Conservation (phyloP, 169 alveolate species). For the Eimeria praecox region DNA sequence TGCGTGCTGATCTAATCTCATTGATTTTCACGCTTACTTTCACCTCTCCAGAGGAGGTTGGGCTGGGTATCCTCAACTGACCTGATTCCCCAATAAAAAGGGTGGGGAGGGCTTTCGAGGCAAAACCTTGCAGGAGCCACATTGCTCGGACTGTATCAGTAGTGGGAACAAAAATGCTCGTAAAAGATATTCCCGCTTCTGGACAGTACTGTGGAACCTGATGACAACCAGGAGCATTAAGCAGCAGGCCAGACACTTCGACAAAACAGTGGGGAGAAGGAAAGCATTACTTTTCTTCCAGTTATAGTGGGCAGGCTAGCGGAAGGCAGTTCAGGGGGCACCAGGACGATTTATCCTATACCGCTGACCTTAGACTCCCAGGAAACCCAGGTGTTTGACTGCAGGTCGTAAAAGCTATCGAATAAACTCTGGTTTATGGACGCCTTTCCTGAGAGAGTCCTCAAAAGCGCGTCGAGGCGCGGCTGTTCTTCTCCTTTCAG, state of each 20-base stretch:
- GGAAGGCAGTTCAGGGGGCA: not conserved
- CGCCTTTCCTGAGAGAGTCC: conserved; percentile 86
- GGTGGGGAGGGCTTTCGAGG: conserved; percentile 91
- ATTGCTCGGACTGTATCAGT: conserved; percentile 94
- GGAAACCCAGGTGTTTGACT: conserved; percentile 85
- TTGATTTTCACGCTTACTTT: not conserved
- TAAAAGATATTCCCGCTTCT: conserved; percentile 92
- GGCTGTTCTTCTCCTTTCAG: conserved; percentile 91
- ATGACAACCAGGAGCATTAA: not conserved
- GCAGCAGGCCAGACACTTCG: not conserved
- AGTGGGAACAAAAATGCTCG: conserved; percentile 96
- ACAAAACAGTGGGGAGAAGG: not conserved
- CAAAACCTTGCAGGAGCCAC: conserved; percentile 90
- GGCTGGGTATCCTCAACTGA: not conserved
- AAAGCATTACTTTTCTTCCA: not conserved
- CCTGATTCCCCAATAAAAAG: conserved; percentile 96
- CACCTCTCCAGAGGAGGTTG: not conserved
- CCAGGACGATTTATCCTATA: not conserved
- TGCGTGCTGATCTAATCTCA: not conserved
- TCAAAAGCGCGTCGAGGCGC: conserved; percentile 92
- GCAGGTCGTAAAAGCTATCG: conserved; percentile 90
- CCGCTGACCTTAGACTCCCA: conserved; percentile 83
- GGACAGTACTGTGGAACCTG: conserved; percentile 84
- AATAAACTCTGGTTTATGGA: conserved; percentile 90
- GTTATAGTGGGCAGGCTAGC: not conserved